phyloP scores from a whole-genome alignment of 352 stramenopile species.

The Phytophthora sojae region DNA sequence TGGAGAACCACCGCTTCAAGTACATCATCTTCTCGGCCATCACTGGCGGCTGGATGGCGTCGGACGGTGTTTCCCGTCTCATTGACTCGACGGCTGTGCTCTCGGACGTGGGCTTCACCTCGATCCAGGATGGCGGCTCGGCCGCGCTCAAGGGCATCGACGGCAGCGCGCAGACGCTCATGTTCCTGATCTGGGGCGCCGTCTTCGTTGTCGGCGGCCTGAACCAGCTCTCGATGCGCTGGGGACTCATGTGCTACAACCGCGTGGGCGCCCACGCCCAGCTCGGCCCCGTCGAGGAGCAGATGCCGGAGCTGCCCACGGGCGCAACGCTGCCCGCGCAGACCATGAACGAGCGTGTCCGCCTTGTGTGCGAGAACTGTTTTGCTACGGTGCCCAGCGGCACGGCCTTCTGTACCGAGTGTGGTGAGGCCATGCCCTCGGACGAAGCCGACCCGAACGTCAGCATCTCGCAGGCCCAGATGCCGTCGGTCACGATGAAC shows the following conservation, averaged over 20 bases:
- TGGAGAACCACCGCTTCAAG: constrained; percentile 92
- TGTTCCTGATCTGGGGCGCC: constrained; percentile 85
- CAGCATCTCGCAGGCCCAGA: constrained; percentile 89
- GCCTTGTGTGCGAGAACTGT: constrained; percentile 90
- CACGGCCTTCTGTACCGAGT: constrained; percentile 91
- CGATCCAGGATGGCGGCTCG: constrained; percentile 70
- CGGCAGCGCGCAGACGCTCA: constrained; percentile 60
- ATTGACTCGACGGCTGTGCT: constrained; percentile 65
- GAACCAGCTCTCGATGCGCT: constrained; percentile 89
- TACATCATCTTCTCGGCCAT: constrained; percentile 84
- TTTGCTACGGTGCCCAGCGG: constrained; percentile 85
- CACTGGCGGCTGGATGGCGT: constrained; percentile 78
- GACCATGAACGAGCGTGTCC: constrained; percentile 63
- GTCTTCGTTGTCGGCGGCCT: constrained; percentile 65
- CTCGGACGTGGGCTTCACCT: constrained; percentile 66
- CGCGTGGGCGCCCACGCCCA: constrained; percentile 78
- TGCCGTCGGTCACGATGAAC: constrained; percentile 87
- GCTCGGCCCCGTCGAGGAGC: constrained; percentile 70
- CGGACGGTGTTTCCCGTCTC: constrained; percentile 80
- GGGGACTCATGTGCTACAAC: constrained; percentile 92
- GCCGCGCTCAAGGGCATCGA: constrained; percentile 63
- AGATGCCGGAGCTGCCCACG: constrained; percentile 75
- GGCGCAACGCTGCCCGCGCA: constrained; percentile 73
- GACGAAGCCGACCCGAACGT: constrained; percentile 81
- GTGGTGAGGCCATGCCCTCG: constrained; percentile 84